Evolutionary conservation across 2,329 filamentous ascomycete species (phyloP), one percentile per base, ranked within the genome.

Genomic region (Stylonectria norvegica): DNA sequence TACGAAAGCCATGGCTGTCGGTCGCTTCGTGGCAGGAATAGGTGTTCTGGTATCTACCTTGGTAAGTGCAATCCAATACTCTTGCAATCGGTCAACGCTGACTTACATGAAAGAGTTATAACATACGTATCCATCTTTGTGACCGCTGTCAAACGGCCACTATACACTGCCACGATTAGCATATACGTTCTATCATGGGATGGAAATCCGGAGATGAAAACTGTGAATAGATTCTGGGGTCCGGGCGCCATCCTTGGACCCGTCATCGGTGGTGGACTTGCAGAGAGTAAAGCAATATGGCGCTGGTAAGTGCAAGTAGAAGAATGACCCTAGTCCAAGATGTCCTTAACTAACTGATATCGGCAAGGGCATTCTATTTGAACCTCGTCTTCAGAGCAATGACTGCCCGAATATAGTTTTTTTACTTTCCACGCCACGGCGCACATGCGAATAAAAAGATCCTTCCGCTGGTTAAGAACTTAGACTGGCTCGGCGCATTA

Each of bases 211-310:
- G n/a, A n/a, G n/a, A n/a, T n/a, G n/a, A n/a, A n/a, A n/a, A 25
- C 22, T 25, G 7, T 7, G 7, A 12, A 25, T 25, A 25, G 22
- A 25, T 25, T 50, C 1, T 71, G 67, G 66, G 68, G 68, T 17
- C 25, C 67, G 2, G 69, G 68, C 10, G 63, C 60, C 7, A 64
- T 69, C 5, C 53, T 72, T 5, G 69, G 69, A 0, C 69, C 67
- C 1, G 60, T 71, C 11, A 54, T 73, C 20, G 69, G 70, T 6
- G 70, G 70, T n/a, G 67, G 60, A 0, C 71, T 73, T 38, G 57
- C 62, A 2, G 65, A 67, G 18, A 62, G 50, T 4, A 45, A 49
- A 2, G 68, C 63, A 1, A 62, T 60, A 1, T 73, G 70, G 69
- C 45, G 70, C 43, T 69, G 63, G 62, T 25, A 12, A 25, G 22